phyloP scores from a whole-genome alignment of 2,329 filamentous ascomycete species.

The Orbilia blumenaviensis region DNA sequence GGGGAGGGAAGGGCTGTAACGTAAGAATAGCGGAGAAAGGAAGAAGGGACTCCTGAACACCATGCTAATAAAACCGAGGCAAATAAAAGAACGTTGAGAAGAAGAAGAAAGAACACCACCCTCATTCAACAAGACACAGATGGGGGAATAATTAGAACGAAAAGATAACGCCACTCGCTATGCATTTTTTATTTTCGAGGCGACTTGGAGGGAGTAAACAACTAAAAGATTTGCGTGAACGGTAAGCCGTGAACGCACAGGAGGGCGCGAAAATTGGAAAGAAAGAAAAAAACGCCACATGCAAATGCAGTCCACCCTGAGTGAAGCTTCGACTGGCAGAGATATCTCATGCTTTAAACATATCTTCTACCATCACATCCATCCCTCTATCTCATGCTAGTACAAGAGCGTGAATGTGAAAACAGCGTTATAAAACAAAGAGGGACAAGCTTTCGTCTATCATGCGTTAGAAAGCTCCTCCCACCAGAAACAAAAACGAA shows the following conservation, averaged over 20 bases:
- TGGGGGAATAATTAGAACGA: neutral
- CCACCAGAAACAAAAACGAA: neutral
- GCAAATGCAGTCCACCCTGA: slow-evolving; percentile 3
- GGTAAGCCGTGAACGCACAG: too few relatives aligned
- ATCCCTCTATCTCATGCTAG: neutral
- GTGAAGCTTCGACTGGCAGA: neutral
- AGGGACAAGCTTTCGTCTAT: neutral
- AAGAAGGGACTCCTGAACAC: slow-evolving; percentile 1
- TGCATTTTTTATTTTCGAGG: slow-evolving; percentile 10
- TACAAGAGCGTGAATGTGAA: neutral
- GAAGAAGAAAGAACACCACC: neutral
- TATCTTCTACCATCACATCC: too few relatives aligned
- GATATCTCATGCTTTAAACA: neutral
- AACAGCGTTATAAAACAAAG: slow-evolving; percentile 7
- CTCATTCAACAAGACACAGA: slow-evolving; percentile 1
- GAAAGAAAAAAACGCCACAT: slow-evolving; percentile 15
- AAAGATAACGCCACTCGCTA: slow-evolving; percentile 43
- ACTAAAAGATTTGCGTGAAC: too few relatives aligned
- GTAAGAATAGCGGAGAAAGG: too few relatives aligned
- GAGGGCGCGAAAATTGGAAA: neutral
- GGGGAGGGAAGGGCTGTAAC: too few relatives aligned
- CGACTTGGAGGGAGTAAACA: neutral
- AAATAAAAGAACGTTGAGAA: neutral
- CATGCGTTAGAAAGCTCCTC: neutral
- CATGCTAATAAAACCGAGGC: slow-evolving; percentile 1